A percentile compares a stretch with the other conserved stretches of the same genome.
These are phyloP conservation scores for Phalaenopsis equestris DNA, from an alignment of 106 monocot genomes.

Conservation along the genomic window DNA sequence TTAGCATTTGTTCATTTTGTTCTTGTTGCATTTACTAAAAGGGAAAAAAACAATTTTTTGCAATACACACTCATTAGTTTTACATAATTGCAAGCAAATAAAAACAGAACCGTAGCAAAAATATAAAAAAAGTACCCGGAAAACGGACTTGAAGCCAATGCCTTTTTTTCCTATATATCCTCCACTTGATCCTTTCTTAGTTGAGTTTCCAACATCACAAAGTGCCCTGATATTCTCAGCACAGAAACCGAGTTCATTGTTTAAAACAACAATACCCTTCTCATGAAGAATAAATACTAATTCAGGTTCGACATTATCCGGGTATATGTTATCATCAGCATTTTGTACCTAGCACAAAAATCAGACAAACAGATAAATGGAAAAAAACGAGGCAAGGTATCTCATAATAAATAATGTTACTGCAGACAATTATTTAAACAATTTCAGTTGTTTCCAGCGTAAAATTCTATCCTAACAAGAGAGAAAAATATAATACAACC, in stretches of 20 bases:
- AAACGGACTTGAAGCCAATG: slow-evolving; percentile 99
- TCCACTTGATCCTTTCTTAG: slow-evolving; percentile 70
- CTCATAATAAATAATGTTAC: not conserved
- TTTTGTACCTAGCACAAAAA: slow-evolving; percentile 70
- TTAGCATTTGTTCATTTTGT: not conserved
- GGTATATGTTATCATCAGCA: slow-evolving; percentile 93
- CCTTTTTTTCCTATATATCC: slow-evolving; percentile 96
- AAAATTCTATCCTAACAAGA: not conserved
- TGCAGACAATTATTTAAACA: not conserved
- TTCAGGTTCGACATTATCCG: slow-evolving; percentile 60
- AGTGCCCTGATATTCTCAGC: slow-evolving; percentile 91
- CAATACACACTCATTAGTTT: not conserved
- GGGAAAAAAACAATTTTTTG: not conserved
- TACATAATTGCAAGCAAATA: not conserved
- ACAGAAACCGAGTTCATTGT: slow-evolving; percentile 88
- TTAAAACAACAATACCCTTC: slow-evolving; percentile 65
- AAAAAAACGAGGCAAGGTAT: not conserved
- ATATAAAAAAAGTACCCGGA: slow-evolving; percentile 47
- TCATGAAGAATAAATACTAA: slow-evolving; percentile 86
- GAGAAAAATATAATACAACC: not conserved
- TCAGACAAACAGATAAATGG: not conserved
- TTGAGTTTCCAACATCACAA: slow-evolving; percentile 97
- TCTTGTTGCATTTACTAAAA: not conserved
- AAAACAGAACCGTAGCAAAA: not conserved
- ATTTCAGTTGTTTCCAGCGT: not conserved